Evolutionary conservation across 441 rosid genomes (phyloP).

Genomic region (Lepidium campestre): DNA sequence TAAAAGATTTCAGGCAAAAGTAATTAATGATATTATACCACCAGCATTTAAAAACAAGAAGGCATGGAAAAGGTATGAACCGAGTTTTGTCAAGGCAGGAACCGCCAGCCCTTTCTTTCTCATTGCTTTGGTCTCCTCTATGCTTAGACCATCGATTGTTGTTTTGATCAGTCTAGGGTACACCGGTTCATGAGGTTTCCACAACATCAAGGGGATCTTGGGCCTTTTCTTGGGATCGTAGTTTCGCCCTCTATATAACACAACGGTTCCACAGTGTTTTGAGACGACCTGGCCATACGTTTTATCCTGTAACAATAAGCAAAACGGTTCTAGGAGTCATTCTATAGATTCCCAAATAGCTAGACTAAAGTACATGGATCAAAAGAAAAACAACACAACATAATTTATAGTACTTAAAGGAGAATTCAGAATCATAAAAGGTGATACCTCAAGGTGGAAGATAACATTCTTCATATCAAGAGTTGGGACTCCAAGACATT

Average conservation of each 20-base stretch:
- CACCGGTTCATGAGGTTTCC: conserved; percentile 91
- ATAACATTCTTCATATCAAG: conserved; percentile 85
- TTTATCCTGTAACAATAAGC: conserved; percentile 54
- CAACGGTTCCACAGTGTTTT: conserved; percentile 66
- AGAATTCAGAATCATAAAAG: neutral
- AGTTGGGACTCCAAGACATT: conserved; percentile 84
- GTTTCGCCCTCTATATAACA: conserved; percentile 83
- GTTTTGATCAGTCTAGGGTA: conserved; percentile 83
- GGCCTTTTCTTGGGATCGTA: conserved; percentile 72
- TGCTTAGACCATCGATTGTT: conserved; percentile 69
- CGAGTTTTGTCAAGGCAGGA: conserved; percentile 74
- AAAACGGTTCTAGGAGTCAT: neutral
- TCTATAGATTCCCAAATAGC: neutral
- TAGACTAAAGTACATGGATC: neutral
- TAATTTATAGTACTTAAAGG: neutral
- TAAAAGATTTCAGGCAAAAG: conserved; percentile 7
- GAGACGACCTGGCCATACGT: conserved; percentile 71
- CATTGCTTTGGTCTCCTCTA: conserved; percentile 79
- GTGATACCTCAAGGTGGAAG: conserved; percentile 72
- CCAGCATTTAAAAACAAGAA: neutral
- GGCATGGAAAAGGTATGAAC: conserved; percentile 27
- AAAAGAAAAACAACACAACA: neutral
- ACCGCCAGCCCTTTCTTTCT: conserved; percentile 69
- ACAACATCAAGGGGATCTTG: conserved; percentile 73
- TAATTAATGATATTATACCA: neutral